These are phyloP conservation scores for Spongospora subterranea DNA, from an alignment of 208 protist species.

Conservation along the genomic window DNA sequence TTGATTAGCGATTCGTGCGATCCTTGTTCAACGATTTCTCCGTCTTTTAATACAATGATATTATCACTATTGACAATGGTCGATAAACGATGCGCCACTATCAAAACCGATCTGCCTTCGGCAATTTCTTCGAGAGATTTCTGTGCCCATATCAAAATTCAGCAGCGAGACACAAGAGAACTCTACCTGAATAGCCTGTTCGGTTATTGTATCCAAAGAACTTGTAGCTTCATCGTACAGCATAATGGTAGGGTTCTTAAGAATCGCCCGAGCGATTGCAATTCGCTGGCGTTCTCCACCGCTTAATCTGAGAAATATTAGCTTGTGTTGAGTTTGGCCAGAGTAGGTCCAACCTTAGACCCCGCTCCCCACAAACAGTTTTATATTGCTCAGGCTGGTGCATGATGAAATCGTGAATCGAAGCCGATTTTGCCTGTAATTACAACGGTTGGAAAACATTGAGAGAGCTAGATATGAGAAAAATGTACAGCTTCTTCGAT, in stretches of 20 bases:
- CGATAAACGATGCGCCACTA: conserved; percentile 71
- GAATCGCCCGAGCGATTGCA: conserved; percentile 81
- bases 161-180: neutral
- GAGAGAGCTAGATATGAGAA: neutral
- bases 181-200: conserved; percentile 58
- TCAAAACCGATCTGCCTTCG: conserved; percentile 58
- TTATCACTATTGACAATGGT: conserved; percentile 76
- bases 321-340: neutral
- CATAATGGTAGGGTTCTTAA: conserved; percentile 69
- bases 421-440: conserved; percentile 20
- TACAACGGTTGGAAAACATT: too few species aligned
- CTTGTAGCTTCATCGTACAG: conserved; percentile 63
- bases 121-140: conserved; percentile 45
- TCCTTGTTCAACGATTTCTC: conserved; percentile 70
- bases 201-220: conserved; percentile 64
- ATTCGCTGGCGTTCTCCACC: conserved; percentile 87
- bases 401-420: conserved; percentile 72
- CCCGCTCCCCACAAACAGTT: conserved; percentile 70
- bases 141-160: neutral
- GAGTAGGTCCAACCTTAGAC: conserved; percentile 27
- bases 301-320: conserved; percentile 63
- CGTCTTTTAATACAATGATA: conserved; percentile 72
- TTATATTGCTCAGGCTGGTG: conserved; percentile 70
- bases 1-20: neutral
- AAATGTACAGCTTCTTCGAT: conserved; percentile 16